Evolutionary conservation across 2,329 filamentous ascomycete species (phyloP).

Genomic region (Aspergillus fischeri): DNA sequence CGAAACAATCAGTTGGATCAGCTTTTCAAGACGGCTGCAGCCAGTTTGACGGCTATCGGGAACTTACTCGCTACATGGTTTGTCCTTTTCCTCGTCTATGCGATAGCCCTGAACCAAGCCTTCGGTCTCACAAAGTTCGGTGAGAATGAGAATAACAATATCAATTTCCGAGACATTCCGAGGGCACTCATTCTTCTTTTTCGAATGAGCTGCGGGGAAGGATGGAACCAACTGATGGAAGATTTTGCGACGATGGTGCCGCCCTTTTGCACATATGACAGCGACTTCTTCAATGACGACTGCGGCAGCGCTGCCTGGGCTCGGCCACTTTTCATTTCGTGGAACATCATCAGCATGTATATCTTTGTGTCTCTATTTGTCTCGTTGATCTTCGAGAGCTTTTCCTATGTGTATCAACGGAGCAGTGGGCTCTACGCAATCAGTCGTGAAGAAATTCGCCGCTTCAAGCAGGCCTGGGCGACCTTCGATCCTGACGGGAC

Average conservation of each 20-base stretch:
- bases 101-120: constrained; percentile 91
- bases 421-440: constrained; percentile 89
- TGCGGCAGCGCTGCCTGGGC: constrained; percentile 91
- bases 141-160: constrained; percentile 64
- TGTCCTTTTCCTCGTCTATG: constrained; percentile 91
- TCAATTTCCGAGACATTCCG: constrained; percentile 91
- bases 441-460: constrained; percentile 86
- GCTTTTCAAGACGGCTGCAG: constrained; percentile 96
- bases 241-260: constrained; percentile 78
- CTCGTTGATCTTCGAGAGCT: constrained; percentile 97
- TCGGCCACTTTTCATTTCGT: constrained; percentile 81
- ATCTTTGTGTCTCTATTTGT: constrained; percentile 98
- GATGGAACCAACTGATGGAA: constrained; percentile 97
- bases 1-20: constrained; percentile 96
- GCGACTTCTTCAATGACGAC: constrained; percentile 78
- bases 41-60: constrained; percentile 82
- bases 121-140: constrained; percentile 94
- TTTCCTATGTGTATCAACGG: constrained; percentile 97
- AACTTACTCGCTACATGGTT: constrained; percentile 97
- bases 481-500: constrained; percentile 88
- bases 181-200: constrained; percentile 93
- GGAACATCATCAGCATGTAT: constrained; percentile 99
- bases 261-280: constrained; percentile 71
- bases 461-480: constrained; percentile 98
- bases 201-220: constrained; percentile 87